These are phyloP conservation scores for Beauveria varroae DNA, from an alignment of 2,329 filamentous ascomycete species.

Conservation along the genomic window DNA sequence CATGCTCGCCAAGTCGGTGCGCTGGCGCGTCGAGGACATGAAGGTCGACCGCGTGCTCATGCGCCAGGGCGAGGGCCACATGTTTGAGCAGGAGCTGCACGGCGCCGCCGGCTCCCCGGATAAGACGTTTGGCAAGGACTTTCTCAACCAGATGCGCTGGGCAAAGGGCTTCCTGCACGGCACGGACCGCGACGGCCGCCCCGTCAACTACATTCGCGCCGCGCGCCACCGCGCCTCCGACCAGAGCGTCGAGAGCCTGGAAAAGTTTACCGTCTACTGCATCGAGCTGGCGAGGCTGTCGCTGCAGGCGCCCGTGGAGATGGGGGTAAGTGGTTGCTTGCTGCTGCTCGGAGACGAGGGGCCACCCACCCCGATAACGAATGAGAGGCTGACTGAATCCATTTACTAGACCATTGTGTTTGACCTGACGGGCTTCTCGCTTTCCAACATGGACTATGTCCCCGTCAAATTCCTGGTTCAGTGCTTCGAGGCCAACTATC, in stretches of 20 bases:
- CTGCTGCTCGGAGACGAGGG: too few relatives aligned
- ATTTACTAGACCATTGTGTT: conserved; percentile 38
- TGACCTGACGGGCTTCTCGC: conserved; percentile 79
- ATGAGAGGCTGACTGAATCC: too few relatives aligned
- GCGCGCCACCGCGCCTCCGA: conserved; percentile 69
- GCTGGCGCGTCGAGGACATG: conserved; percentile 72
- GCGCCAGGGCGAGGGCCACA: conserved; percentile 57
- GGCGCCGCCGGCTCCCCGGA: conserved; percentile 39
- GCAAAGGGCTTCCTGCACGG: conserved; percentile 86
- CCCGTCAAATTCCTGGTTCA: conserved; percentile 96
- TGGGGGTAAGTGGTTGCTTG: conserved; percentile 55
- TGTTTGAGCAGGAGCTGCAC: conserved; percentile 47
- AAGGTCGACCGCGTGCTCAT: conserved; percentile 81
- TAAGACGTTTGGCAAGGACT: conserved; percentile 62
- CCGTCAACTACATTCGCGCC: conserved; percentile 72
- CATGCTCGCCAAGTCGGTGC: conserved; percentile 85
- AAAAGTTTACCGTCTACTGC: conserved; percentile 76
- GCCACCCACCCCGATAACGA: too few relatives aligned
- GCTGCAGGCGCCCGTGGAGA: conserved; percentile 68
- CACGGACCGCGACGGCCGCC: conserved; percentile 66
- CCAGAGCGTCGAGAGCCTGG: conserved; percentile 66
- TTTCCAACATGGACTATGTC: conserved; percentile 90
- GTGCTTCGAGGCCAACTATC: conserved; percentile 92
- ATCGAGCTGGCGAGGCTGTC: conserved; percentile 82
- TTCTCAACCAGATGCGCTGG: conserved; percentile 69